Evolutionary conservation across 257 asterid species (phyloP).

Genomic region (Oldenlandia corymbosa): DNA sequence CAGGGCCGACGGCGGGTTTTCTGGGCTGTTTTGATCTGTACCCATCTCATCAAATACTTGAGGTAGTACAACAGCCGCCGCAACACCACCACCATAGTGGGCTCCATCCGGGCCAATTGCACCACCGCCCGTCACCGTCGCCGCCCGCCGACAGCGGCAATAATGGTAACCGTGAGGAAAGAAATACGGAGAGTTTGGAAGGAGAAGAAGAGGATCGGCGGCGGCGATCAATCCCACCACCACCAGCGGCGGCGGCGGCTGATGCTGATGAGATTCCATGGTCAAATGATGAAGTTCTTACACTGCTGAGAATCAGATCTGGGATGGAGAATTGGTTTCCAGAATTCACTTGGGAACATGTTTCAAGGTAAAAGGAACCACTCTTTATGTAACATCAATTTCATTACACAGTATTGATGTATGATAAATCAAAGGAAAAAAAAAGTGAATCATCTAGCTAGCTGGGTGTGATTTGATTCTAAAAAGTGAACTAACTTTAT

Average conservation of each 20-base stretch:
- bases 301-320: conserved; percentile 63
- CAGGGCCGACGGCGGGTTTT: conserved; percentile 18
- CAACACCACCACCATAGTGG: conserved; percentile 10
- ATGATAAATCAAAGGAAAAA: conserved; percentile 1
- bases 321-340: conserved; percentile 63
- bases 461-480: conserved; percentile 9
- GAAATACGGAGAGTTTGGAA: conserved; percentile 19
- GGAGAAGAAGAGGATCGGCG: too few relatives aligned
- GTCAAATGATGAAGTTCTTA: conserved; percentile 61
- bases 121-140: conserved; percentile 6
- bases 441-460: neutral
- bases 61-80: neutral
- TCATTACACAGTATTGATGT: neutral
- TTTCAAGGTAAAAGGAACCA: conserved; percentile 80
- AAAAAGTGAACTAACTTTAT: conserved; percentile 16
- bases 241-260: neutral
- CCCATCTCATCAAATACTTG: conserved; percentile 18
- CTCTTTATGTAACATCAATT: neutral
- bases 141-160: conserved; percentile 9
- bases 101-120: conserved; percentile 9
- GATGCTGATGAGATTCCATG: conserved; percentile 19
- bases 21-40: conserved; percentile 37
- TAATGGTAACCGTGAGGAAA: conserved; percentile 8
- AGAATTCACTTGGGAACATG: conserved; percentile 74
- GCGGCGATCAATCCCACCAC: conserved; percentile 18